Conservation (phyloP, 345 rosid genomes). For the Erysimum cheiranthoides region DNA sequence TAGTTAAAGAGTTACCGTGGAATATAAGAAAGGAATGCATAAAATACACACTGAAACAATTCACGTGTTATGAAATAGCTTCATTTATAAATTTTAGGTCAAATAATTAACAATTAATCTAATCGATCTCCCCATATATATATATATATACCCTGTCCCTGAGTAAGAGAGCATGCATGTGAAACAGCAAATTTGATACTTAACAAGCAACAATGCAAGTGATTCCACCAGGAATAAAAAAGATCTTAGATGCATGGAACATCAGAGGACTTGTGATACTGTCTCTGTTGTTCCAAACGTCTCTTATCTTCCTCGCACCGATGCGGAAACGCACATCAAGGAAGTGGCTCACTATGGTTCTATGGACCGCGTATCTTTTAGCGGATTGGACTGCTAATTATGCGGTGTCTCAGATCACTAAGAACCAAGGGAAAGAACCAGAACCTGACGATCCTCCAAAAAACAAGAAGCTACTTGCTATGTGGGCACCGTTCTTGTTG, state of each 20-base stretch:
- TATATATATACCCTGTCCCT: background rate
- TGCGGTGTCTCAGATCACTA: conserved; percentile 61
- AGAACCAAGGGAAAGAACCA: conserved; percentile 46
- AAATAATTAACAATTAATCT: conserved; percentile 6
- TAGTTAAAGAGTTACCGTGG: conserved; percentile 30
- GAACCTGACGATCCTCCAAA: conserved; percentile 19
- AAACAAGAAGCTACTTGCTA: conserved; percentile 43
- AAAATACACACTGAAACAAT: background rate
- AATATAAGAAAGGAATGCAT: conserved; percentile 38
- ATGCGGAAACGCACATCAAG: conserved; percentile 53
- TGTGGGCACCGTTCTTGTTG: conserved; percentile 50
- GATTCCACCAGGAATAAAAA: conserved; percentile 44
- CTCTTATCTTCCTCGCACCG: conserved; percentile 60
- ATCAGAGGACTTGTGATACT: conserved; percentile 60
- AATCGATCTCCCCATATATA: background rate
- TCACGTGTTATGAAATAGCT: conserved; percentile 33
- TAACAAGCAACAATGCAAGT: conserved; percentile 29
- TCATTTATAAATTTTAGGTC: conserved; percentile 10
- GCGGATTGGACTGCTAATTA: conserved; percentile 70
- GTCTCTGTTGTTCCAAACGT: conserved; percentile 58
- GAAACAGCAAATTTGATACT: conserved; percentile 25
- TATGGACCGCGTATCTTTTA: conserved; percentile 68
- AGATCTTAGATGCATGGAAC: conserved; percentile 62
- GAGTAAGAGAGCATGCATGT: conserved; percentile 2
- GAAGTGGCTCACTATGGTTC: conserved; percentile 37